Evolutionary conservation across 441 rosid species (phyloP).

Genomic region (Populus hybrid): DNA sequence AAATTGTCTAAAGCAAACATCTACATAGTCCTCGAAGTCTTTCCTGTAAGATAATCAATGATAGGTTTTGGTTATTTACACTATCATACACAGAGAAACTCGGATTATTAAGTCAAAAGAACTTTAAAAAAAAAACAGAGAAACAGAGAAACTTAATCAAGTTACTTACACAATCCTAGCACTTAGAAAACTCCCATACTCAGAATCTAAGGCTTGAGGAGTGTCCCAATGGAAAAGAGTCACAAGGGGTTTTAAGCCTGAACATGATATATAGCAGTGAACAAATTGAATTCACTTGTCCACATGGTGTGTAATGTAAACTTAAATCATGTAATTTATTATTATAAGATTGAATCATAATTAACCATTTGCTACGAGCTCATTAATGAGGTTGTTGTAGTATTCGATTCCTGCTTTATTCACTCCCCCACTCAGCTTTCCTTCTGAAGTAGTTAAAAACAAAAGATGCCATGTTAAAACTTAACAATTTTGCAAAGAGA

Average conservation of each 20-base stretch:
- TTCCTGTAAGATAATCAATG: slow-evolving; percentile 15
- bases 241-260: slow-evolving; percentile 45
- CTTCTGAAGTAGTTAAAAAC: slow-evolving; percentile 23
- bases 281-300: no score
- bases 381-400: slow-evolving; percentile 63
- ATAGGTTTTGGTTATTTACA: not conserved
- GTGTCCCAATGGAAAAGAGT: slow-evolving; percentile 58
- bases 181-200: slow-evolving; percentile 50
- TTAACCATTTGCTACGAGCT: slow-evolving; percentile 41
- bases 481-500: no score
- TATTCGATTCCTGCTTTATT: slow-evolving; percentile 45
- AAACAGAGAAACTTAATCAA: not conserved
- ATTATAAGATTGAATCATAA: no score
- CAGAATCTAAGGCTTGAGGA: slow-evolving; percentile 56
- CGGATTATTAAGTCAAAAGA: no score
- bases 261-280: not conserved
- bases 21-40: slow-evolving; percentile 42
- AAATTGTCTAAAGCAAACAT: slow-evolving; percentile 46
- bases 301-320: no score
- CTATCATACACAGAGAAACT: no score
- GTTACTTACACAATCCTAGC: slow-evolving; percentile 38
- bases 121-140: not conserved
- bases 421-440: slow-evolving; percentile 47
- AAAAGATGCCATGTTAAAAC: no score
- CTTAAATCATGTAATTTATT: no score